Evolutionary conservation across 2,329 filamentous ascomycete species (phyloP), one percentile per base, ranked within the genome.

Genomic region (Sporothrix inflata): DNA sequence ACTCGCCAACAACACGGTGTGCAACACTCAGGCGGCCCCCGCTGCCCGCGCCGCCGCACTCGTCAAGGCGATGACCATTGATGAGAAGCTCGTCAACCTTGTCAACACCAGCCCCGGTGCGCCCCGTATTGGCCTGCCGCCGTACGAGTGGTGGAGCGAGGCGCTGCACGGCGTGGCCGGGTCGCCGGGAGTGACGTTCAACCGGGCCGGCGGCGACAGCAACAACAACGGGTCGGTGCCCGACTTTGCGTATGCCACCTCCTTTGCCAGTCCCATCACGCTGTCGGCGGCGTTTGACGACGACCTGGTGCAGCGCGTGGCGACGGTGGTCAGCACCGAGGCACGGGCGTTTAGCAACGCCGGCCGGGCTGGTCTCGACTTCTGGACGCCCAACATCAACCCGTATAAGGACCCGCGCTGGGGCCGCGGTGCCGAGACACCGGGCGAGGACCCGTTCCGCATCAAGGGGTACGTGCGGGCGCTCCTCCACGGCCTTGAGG

Each of bases 331-430:
- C 16, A 78, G 79, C 60, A 78, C 76, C 6, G 79, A 81, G 68
- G 78, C 78, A 19, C 76, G 79, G 38, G 79, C 79, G 1, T 81
- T 78, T 27, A 76, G 76, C 73, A 81, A 81, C 67, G 75, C 66
- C 21, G 77, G 77, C 11, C 74, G 75, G 12, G 77, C 79, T 4
- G 79, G 79, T 0, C 78, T 88, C 5, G 84, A 90, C 77, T 89
- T 83, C 76, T 91, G 88, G 86, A 89, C 90, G 0, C 90, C 90
- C 0, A 91, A 91, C 76, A 89, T 91, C 78, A 91, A 91, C 75
- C 84, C 87, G 0, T 91, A 87, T 80, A 85, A 85, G 55, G 88
- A 90, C 76, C 88, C 89, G 0, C 81, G 89, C 24, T 89, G 88
- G 88, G 88, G 88, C 1, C 82, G 88, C 5, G 88, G 73, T 16